Conservation (phyloP, 129 eudicot species). For the Flaveria ramosissima region DNA sequence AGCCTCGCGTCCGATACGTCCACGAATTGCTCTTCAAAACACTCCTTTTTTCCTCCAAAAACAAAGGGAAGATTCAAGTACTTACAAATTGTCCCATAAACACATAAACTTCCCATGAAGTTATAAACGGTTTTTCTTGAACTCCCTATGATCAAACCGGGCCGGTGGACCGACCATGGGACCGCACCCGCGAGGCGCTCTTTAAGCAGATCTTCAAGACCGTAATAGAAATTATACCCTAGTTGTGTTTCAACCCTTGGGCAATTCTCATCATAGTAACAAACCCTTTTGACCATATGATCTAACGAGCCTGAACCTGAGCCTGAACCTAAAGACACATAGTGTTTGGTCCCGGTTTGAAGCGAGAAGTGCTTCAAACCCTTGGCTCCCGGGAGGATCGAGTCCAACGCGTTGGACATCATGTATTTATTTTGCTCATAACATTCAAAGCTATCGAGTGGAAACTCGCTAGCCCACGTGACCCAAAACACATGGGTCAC, state of each 20-base stretch:
- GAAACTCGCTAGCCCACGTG: constrained; percentile 87
- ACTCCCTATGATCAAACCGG: constrained; percentile 80
- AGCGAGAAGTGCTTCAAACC: constrained; percentile 69
- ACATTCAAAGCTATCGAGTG: constrained; percentile 71
- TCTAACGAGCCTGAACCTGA: constrained; percentile 38
- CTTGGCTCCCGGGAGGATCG: constrained; percentile 57
- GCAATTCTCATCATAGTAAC: constrained; percentile 52
- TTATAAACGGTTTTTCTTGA: constrained; percentile 59
- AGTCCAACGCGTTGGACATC: constrained; percentile 76
- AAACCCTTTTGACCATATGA: constrained; percentile 27
- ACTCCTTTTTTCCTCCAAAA: constrained; percentile 73
- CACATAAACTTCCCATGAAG: constrained; percentile 84
- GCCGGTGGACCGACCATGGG: constrained; percentile 85
- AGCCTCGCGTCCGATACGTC: constrained; percentile 88
- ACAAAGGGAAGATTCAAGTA: constrained; percentile 73
- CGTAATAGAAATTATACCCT: constrained; percentile 68
- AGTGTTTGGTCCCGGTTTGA: constrained; percentile 87
- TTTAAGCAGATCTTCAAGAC: constrained; percentile 72
- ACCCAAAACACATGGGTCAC: constrained; percentile 90
- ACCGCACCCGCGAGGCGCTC: constrained; percentile 56
- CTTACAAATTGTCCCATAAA: constrained; percentile 70
- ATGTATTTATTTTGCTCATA: constrained; percentile 70
- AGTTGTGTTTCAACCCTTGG: constrained; percentile 57
- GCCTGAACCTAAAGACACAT: constrained; percentile 54
- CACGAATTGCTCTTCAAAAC: constrained; percentile 70